A percentile compares a stretch with the other conserved stretches of the same genome.
These are phyloP conservation scores for Aureobasidium sp. DNA, from an alignment of 2,329 filamentous ascomycete species.

Conservation along the genomic window DNA sequence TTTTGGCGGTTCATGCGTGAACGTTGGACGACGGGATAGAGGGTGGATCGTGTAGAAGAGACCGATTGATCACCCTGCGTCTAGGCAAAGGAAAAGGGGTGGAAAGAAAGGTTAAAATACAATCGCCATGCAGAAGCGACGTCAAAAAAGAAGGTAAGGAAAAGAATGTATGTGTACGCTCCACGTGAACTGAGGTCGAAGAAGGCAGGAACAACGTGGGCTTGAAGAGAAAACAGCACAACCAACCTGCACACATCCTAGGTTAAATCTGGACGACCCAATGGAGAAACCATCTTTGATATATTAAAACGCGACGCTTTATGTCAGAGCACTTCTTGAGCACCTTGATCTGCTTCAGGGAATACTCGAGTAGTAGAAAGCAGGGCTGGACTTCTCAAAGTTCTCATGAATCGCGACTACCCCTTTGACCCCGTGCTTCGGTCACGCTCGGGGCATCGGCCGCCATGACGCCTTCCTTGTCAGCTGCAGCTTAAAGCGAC, in stretches of 20 bases:
- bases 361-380: neutral
- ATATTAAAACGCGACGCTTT: neutral
- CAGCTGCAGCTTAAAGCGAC: neutral
- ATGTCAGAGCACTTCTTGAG: constrained; percentile 3
- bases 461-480: constrained; percentile 4
- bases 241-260: neutral
- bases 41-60: neutral
- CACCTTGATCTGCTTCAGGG: constrained; percentile 4
- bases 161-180: constrained; percentile 3
- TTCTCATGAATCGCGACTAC: neutral
- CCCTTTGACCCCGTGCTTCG: constrained; percentile 2
- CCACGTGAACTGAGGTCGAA: neutral
- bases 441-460: neutral
- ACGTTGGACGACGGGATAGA: neutral
- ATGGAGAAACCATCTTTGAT: neutral
- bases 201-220: neutral
- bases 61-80: neutral
- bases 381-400: neutral
- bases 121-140: neutral
- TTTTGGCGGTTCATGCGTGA: constrained; percentile 8
- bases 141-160: neutral
- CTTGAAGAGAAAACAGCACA: neutral
- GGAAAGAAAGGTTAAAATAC: neutral
- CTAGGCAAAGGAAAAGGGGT: constrained; percentile 2
- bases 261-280: neutral